phyloP scores from a whole-genome alignment of 2,329 filamentous ascomycete species.

The Helotiales sp. region DNA sequence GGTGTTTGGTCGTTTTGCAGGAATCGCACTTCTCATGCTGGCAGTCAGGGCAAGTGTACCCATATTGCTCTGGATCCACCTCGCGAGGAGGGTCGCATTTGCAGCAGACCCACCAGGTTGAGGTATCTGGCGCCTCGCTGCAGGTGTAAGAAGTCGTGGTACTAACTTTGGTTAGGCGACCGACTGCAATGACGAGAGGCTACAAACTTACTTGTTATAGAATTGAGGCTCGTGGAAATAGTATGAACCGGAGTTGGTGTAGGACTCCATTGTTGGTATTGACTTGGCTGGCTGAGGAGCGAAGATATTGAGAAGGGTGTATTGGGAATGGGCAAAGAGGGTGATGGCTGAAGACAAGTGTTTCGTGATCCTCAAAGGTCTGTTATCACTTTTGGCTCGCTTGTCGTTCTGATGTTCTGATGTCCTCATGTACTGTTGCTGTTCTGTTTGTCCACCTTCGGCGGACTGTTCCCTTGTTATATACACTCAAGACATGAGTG shows the following conservation, averaged over 20 bases:
- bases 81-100: background rate
- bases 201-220: background rate
- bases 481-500: background rate
- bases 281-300: background rate
- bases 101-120: conserved; percentile 19
- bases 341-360: background rate
- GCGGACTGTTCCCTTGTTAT: background rate
- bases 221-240: background rate
- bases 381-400: background rate
- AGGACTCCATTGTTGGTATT: background rate
- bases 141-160: background rate
- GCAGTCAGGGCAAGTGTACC: conserved; percentile 13
- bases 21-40: conserved; percentile 3
- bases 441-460: background rate
- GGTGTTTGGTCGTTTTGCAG: background rate
- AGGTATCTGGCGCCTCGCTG: background rate
- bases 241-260: background rate
- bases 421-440: background rate
- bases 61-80: background rate
- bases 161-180: background rate
- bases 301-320: background rate
- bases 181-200: too few species aligned
- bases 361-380: background rate
- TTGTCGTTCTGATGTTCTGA: too few species aligned
- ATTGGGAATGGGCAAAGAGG: background rate